These are phyloP conservation scores for Incumbomyces lentus DNA, from an alignment of 2,329 filamentous ascomycete species.

Conservation along the genomic window DNA sequence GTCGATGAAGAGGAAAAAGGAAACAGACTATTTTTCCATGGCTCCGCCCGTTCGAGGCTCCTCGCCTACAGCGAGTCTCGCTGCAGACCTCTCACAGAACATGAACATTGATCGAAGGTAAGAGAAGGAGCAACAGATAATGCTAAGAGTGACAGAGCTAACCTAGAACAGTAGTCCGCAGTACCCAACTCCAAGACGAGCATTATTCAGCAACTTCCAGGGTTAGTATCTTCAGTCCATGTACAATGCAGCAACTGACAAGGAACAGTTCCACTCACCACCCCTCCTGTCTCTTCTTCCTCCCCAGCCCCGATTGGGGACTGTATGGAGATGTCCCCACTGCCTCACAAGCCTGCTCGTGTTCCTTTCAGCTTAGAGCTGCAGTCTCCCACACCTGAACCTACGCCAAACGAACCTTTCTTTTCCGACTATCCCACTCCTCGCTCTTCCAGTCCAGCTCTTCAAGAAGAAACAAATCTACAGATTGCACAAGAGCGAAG, in stretches of 20 bases:
- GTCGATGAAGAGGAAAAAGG: constrained; percentile 60
- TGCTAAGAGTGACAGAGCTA: constrained; percentile 22
- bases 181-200: constrained; percentile 70
- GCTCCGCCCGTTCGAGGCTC: constrained; percentile 64
- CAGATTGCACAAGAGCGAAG: constrained; percentile 34
- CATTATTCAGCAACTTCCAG: constrained; percentile 62
- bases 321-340: constrained; percentile 84
- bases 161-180: constrained; percentile 53
- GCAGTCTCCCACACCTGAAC: constrained; percentile 60
- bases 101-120: constrained; percentile 94
- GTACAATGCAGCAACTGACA: constrained; percentile 10
- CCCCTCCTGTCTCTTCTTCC: constrained; percentile 73
- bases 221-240: constrained; percentile 28
- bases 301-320: constrained; percentile 61
- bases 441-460: neutral
- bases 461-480: constrained; percentile 9
- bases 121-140: constrained; percentile 24
- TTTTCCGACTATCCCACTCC: constrained; percentile 5
- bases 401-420: constrained; percentile 27
- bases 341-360: constrained; percentile 75
- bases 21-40: constrained; percentile 69
- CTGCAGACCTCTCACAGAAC: constrained; percentile 91
- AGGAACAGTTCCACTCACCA: constrained; percentile 59
- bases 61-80: constrained; percentile 81
- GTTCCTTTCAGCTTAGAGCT: constrained; percentile 53